Evolutionary conservation across 2,329 filamentous ascomycete species (phyloP), one percentile per base, ranked within the genome.

Genomic region (Neopestalotiopsis sp.): DNA sequence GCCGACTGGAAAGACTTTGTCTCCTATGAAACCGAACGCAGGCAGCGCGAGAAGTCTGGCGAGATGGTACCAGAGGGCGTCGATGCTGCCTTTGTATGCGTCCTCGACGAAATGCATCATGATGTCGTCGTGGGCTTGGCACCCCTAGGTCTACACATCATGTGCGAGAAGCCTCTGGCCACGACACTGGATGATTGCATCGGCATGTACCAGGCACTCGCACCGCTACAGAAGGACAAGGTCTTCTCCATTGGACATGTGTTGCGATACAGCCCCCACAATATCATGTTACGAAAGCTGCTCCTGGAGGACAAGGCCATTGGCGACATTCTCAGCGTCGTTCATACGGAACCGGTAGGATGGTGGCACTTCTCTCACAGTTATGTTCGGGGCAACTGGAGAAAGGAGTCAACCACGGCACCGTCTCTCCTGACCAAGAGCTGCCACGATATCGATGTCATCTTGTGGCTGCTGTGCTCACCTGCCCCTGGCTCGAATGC

Each of bases 351-450:
- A 79, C 96, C 96, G 0, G 91, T 99, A 0, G 96, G 96, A 0
- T 97, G 92, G 91, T 98, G 94, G 94, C 96, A 98, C 79, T 98
- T 97, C 78, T 86, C 92, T 0, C 95, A 97, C 79, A 94, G 91
- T 57, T 97, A 95, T 74, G 95, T 98, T 45, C 89, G 93, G 60
- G 96, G 96, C 17, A 98, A 98, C 81, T 98, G 96, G 96, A 89
- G 95, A 5, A 93, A 93, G 71, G 90, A 94, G 72, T 91, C 89
- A 0, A 91, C 84, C 4, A 91, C 88, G n/a, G 95, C 88, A 30
- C 95, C 91, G 6, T 95, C 93, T 1, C 85, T 99, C 1, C 86
- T 99, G 38, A 97, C 95, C 2, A 99, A 98, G 81, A 97, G 94
- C 69, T 98, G 96, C 74, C 96, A 99, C 76, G 96, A 99, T 74